Evolutionary conservation across 2,329 filamentous ascomycete species (phyloP).

Genomic region (Chrysoporthe deuterocubensis): DNA sequence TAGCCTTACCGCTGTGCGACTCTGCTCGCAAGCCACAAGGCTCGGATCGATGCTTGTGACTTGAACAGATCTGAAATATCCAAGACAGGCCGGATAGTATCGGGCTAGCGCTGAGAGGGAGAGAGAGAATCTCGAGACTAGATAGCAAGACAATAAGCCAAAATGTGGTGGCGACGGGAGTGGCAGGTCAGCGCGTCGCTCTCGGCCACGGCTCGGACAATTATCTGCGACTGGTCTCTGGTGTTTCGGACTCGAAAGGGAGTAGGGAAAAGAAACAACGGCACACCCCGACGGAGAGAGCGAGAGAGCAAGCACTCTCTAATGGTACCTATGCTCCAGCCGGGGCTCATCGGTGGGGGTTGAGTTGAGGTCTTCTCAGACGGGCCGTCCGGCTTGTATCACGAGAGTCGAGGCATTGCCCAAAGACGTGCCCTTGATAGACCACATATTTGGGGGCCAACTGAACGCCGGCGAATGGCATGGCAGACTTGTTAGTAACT

Average conservation of each 20-base stretch:
- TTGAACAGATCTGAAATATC: neutral
- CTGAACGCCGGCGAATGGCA: neutral
- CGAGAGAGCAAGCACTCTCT: neutral
- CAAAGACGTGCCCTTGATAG: neutral
- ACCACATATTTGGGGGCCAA: neutral
- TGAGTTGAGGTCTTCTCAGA: neutral
- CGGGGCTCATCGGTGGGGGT: neutral
- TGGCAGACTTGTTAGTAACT: neutral
- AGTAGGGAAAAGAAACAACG: neutral
- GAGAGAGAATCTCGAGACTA: neutral
- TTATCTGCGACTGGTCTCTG: constrained; percentile 1
- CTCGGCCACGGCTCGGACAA: constrained; percentile 8
- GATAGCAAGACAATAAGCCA: neutral
- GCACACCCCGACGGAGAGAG: neutral
- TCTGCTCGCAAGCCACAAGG: neutral
- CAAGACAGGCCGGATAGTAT: neutral
- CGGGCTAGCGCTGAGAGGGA: neutral
- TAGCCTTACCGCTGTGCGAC: neutral
- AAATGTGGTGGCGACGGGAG: neutral
- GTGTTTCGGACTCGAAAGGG: neutral
- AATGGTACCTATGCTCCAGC: no score
- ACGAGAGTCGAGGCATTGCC: constrained; percentile 1
- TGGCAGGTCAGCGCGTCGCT: constrained; percentile 5
- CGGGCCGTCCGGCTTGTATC: neutral
- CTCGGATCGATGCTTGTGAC: neutral